Evolutionary conservation across 2,329 filamentous ascomycete genomes (phyloP).

Genomic region (Pseudogymnoascus sp.): DNA sequence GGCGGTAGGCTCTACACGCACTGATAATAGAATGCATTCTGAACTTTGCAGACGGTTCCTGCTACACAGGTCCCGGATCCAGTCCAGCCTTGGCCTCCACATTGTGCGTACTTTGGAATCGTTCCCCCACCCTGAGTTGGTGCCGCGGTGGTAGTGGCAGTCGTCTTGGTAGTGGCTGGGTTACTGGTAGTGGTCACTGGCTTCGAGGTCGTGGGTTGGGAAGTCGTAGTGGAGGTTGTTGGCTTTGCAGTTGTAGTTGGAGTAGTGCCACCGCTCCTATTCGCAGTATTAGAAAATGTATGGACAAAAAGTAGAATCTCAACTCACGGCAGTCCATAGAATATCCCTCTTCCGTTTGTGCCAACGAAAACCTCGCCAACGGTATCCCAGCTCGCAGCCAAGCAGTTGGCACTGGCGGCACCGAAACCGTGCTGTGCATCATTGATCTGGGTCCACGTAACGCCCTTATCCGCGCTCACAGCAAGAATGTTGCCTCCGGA

Average conservation of each 20-base stretch:
- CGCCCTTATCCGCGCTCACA: conserved; percentile 25
- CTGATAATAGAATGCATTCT: neutral
- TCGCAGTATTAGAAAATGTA: neutral
- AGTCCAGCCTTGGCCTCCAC: neutral
- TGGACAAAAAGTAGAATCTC: neutral
- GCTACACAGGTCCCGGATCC: neutral
- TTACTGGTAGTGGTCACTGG: conserved; percentile 5
- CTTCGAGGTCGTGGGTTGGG: conserved; percentile 12
- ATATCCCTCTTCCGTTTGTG: conserved; percentile 30
- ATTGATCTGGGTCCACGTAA: conserved; percentile 26
- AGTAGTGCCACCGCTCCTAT: conserved; percentile 17
- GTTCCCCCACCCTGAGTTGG: neutral
- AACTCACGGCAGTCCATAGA: conserved; percentile 24
- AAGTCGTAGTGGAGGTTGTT: conserved; percentile 12
- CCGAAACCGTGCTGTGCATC: conserved; percentile 26
- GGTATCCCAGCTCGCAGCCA: conserved; percentile 24
- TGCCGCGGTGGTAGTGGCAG: neutral
- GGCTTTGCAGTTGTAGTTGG: conserved; percentile 22
- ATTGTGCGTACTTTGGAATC: conserved; percentile 11
- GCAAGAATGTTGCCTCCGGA: conserved; percentile 22
- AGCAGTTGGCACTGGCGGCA: conserved; percentile 22
- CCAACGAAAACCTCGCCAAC: conserved; percentile 29
- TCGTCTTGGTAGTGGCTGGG: conserved; percentile 5
- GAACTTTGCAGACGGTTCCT: neutral
- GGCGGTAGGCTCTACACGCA: neutral